These are phyloP conservation scores for Hypoxylon sp. DNA, from an alignment of 2,329 filamentous ascomycete genomes.

Conservation along the genomic window DNA sequence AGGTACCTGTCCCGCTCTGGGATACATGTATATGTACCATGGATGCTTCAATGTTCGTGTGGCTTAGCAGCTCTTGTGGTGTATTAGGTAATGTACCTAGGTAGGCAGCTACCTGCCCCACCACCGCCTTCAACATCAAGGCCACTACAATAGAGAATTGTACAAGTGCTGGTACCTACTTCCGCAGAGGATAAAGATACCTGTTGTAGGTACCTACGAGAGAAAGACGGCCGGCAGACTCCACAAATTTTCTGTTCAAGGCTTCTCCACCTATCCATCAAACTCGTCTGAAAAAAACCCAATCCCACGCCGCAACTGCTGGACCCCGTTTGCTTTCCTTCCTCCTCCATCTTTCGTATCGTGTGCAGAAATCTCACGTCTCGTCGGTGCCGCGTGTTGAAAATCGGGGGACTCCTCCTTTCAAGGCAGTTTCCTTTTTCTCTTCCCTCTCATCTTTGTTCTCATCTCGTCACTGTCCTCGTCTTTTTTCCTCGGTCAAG, in stretches of 20 bases:
- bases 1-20: background rate
- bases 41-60: too few species aligned
- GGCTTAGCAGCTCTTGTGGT: slow-evolving; percentile 32
- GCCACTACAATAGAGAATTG: slow-evolving; percentile 1
- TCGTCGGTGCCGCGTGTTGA: slow-evolving; percentile 54
- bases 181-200: background rate
- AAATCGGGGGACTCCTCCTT: slow-evolving; percentile 57
- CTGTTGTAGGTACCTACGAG: slow-evolving; percentile 5
- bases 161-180: background rate
- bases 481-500: slow-evolving; percentile 46
- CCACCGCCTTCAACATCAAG: background rate
- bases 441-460: slow-evolving; percentile 54
- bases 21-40: background rate
- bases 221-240: slow-evolving; percentile 1
- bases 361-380: slow-evolving; percentile 54
- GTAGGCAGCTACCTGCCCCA: background rate
- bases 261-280: slow-evolving; percentile 42
- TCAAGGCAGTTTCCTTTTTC: slow-evolving; percentile 59
- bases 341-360: slow-evolving; percentile 54
- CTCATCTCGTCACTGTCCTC: slow-evolving; percentile 46
- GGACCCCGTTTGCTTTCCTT: slow-evolving; percentile 49
- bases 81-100: too few species aligned
- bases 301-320: slow-evolving; percentile 42
- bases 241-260: slow-evolving; percentile 31
- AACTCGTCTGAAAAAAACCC: slow-evolving; percentile 42